Percentiles rank a stretch among this genome's conserved stretches.
Conservation (phyloP, 768 basidiomycete genomes). For the Dioszegia crocea region DNA sequence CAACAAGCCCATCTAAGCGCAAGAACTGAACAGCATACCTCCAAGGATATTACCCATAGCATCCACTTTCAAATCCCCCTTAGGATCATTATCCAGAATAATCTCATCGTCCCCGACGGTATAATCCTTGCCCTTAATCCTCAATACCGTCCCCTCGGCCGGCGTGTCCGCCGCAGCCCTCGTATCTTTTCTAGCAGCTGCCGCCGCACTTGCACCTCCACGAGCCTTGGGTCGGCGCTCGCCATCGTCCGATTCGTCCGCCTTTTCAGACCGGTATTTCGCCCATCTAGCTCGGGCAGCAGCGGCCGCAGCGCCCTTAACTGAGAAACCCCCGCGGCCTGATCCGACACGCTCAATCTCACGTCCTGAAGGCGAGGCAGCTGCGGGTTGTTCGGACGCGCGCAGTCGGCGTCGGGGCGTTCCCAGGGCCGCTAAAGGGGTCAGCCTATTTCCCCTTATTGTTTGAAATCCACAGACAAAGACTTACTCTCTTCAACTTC, state of each 20-base stretch:
- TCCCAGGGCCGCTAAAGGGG: background rate
- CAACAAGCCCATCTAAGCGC: background rate
- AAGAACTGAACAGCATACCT: slow-evolving; percentile 55
- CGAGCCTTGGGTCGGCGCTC: slow-evolving; percentile 20
- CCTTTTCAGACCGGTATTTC: slow-evolving; percentile 50
- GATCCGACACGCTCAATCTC: slow-evolving; percentile 37
- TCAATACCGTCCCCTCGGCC: slow-evolving; percentile 29
- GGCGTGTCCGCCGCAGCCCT: slow-evolving; percentile 14
- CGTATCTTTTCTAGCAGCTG: slow-evolving; percentile 8
- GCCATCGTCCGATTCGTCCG: slow-evolving; percentile 46
- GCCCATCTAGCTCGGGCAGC: slow-evolving; percentile 48
- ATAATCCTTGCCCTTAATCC: slow-evolving; percentile 66
- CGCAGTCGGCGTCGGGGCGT: background rate
- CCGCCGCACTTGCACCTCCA: background rate
- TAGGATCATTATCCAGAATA: slow-evolving; percentile 72
- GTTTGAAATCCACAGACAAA: no score
- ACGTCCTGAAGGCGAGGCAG: background rate
- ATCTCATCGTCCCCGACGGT: slow-evolving; percentile 87
- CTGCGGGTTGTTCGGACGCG: background rate
- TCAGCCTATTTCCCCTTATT: no score
- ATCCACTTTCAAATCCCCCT: slow-evolving; percentile 90
- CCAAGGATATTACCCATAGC: slow-evolving; percentile 73
- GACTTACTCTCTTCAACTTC: slow-evolving; percentile 5
- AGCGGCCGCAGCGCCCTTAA: slow-evolving; percentile 37
- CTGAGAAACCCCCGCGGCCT: slow-evolving; percentile 48